Percentiles rank a stretch among this genome's conserved stretches.
Evolutionary conservation across 495 filamentous ascomycete genomes (phyloP).

Genomic region (Podospora tetraspora): DNA sequence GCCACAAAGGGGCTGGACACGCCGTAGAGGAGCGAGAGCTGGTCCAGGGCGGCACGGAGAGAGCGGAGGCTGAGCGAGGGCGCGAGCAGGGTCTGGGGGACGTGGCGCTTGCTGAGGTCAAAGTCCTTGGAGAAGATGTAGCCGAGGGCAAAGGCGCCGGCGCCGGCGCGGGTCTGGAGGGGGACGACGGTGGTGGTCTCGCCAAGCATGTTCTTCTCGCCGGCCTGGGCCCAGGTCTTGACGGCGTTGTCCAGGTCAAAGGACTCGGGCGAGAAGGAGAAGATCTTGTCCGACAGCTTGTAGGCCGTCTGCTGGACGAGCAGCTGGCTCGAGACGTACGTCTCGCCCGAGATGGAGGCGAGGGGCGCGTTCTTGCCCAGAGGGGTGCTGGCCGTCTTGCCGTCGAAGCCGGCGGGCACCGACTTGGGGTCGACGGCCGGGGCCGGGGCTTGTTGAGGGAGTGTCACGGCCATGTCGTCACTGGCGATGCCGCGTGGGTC

Average conservation of each 20-base stretch:
- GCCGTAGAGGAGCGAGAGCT: constrained; percentile 81
- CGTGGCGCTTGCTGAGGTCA: constrained; percentile 79
- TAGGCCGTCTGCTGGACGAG: constrained; percentile 95
- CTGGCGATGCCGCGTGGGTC: constrained; percentile 6
- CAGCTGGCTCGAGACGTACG: constrained; percentile 84
- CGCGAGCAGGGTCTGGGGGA: constrained; percentile 85
- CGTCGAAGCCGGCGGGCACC: constrained; percentile 28
- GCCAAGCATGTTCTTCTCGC: constrained; percentile 73
- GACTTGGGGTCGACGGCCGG: constrained; percentile 6
- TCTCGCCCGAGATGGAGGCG: constrained; percentile 73
- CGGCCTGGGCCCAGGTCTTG: constrained; percentile 61
- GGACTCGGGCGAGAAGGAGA: constrained; percentile 89
- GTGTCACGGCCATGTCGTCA: constrained; percentile 25
- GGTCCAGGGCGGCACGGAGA: constrained; percentile 79
- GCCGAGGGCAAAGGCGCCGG: constrained; percentile 85
- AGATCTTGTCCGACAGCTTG: constrained; percentile 88
- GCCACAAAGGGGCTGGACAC: constrained; percentile 88
- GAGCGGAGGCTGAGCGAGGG: constrained; percentile 74
- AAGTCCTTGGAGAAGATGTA: constrained; percentile 98
- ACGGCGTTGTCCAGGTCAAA: constrained; percentile 83
- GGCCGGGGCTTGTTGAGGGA: constrained; percentile 13
- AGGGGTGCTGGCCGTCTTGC: constrained; percentile 52
- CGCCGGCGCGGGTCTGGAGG: constrained; percentile 83
- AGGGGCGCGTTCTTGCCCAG: constrained; percentile 56
- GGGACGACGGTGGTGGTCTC: constrained; percentile 69